These are phyloP conservation scores for Nitzschia sp. DNA, from an alignment of 108 stramenopile species.

Conservation along the genomic window DNA sequence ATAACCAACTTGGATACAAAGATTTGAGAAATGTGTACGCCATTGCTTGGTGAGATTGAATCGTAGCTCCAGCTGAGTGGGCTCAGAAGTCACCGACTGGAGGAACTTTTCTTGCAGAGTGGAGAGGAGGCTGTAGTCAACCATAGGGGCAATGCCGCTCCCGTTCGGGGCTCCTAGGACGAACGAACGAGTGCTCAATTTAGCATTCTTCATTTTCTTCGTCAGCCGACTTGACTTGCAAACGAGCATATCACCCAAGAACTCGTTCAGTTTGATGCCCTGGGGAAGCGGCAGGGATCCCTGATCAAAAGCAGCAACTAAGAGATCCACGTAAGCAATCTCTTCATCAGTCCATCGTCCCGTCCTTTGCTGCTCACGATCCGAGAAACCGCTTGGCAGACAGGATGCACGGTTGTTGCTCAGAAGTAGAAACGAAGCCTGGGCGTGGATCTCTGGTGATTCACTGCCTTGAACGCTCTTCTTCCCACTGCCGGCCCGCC, in stretches of 20 bases:
- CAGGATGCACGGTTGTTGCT: slow-evolving; percentile 16
- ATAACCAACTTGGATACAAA: slow-evolving; percentile 75
- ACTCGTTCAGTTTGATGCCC: slow-evolving; percentile 81
- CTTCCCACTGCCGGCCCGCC: slow-evolving; percentile 9
- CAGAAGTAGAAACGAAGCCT: slow-evolving; percentile 45
- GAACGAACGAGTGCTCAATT: slow-evolving; percentile 66
- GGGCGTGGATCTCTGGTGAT: slow-evolving; percentile 36
- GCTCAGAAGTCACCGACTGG: slow-evolving; percentile 58
- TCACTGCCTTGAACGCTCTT: slow-evolving; percentile 31
- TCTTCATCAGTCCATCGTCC: slow-evolving; percentile 83
- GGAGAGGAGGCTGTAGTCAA: slow-evolving; percentile 40
- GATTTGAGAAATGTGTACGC: slow-evolving; percentile 76
- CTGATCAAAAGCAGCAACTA: slow-evolving; percentile 69
- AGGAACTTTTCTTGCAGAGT: slow-evolving; percentile 67
- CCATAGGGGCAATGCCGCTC: not conserved
- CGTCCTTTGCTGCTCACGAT: slow-evolving; percentile 56
- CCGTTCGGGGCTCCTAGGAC: too few relatives aligned
- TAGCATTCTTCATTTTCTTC: slow-evolving; percentile 86
- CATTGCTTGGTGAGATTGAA: slow-evolving; percentile 73
- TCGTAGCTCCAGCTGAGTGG: slow-evolving; percentile 55
- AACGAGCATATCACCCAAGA: slow-evolving; percentile 70
- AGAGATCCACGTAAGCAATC: slow-evolving; percentile 57
- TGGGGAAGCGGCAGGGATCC: slow-evolving; percentile 69
- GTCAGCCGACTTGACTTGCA: slow-evolving; percentile 79
- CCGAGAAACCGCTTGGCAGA: slow-evolving; percentile 30